phyloP scores from a whole-genome alignment of 352 stramenopile genomes.

The Elongisporangium undulatum region DNA sequence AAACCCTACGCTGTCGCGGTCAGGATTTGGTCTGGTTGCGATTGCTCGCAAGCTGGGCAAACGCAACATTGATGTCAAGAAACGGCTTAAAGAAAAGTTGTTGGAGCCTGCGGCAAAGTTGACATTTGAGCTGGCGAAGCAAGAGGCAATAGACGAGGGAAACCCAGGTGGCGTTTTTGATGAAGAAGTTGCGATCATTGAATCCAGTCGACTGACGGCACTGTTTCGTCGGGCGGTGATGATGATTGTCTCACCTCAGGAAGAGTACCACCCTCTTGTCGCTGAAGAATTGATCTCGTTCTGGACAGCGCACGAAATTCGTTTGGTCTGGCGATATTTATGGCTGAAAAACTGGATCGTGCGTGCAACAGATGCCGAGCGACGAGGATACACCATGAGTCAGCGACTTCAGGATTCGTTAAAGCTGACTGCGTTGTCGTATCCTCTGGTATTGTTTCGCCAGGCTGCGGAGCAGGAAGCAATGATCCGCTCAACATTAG shows the following conservation, averaged over 20 bases:
- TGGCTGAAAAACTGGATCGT: conserved; percentile 88
- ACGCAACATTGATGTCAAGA: conserved; percentile 75
- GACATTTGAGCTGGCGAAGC: conserved; percentile 53
- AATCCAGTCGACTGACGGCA: conserved; percentile 52
- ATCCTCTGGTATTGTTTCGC: conserved; percentile 62
- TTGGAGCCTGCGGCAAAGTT: conserved; percentile 54
- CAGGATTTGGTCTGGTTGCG: conserved; percentile 54
- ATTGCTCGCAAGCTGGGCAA: conserved; percentile 64
- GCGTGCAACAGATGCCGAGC: conserved; percentile 61
- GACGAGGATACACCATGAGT: conserved; percentile 58
- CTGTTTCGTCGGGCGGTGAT: conserved; percentile 77
- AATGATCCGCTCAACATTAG: conserved; percentile 59
- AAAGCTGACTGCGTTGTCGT: conserved; percentile 65
- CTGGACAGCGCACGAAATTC: conserved; percentile 68
- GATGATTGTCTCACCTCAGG: conserved; percentile 69
- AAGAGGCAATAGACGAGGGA: conserved; percentile 28
- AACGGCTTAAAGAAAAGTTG: conserved; percentile 65
- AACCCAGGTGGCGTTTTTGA: conserved; percentile 55
- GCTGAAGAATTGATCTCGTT: conserved; percentile 82
- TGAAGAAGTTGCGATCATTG: conserved; percentile 58
- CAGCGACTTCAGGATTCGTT: conserved; percentile 63
- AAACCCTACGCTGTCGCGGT: conserved; percentile 49
- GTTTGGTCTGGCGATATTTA: conserved; percentile 77
- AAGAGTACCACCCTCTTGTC: conserved; percentile 74
- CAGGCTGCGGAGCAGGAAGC: conserved; percentile 72